These are phyloP conservation scores for Lactarius evosmus DNA, from an alignment of 768 basidiomycete species.

Conservation along the genomic window DNA sequence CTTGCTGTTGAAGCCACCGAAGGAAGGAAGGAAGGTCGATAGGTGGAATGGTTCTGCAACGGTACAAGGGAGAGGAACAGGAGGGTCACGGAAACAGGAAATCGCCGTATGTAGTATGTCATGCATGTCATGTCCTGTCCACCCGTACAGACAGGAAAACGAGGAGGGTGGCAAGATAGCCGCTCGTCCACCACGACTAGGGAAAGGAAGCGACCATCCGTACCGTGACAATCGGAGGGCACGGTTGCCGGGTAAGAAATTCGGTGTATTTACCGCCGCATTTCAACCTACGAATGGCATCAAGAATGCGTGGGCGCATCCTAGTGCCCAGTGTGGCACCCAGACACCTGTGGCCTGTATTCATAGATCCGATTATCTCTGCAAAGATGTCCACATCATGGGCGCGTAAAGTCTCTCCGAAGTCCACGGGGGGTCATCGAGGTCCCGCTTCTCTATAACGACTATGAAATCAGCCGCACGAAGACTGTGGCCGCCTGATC, in stretches of 20 bases:
- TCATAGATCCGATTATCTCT: not conserved
- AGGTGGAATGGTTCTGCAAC: not conserved
- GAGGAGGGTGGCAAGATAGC: not conserved
- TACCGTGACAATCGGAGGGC: not conserved
- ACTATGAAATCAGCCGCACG: not conserved
- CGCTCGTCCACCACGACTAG: not conserved
- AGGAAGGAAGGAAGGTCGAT: not conserved
- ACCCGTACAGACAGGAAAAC: not conserved
- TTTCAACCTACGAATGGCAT: not conserved
- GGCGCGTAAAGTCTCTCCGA: not conserved
- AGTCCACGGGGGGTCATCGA: not conserved
- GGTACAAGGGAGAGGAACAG: not conserved
- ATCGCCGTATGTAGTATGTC: not conserved
- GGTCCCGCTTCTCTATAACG: not conserved
- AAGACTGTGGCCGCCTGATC: not conserved
- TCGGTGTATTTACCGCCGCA: not conserved
- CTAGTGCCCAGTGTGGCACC: constrained; percentile 1
- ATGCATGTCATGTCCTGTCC: no score
- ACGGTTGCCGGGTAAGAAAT: not conserved
- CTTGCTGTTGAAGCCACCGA: not conserved
- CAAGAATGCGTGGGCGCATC: not conserved
- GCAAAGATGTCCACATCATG: no score
- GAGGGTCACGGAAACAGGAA: not conserved
- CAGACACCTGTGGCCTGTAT: not conserved
- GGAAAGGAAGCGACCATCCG: not conserved